Evolutionary conservation across 2,329 filamentous ascomycete genomes (phyloP).

Genomic region (Cercospora citrullina): DNA sequence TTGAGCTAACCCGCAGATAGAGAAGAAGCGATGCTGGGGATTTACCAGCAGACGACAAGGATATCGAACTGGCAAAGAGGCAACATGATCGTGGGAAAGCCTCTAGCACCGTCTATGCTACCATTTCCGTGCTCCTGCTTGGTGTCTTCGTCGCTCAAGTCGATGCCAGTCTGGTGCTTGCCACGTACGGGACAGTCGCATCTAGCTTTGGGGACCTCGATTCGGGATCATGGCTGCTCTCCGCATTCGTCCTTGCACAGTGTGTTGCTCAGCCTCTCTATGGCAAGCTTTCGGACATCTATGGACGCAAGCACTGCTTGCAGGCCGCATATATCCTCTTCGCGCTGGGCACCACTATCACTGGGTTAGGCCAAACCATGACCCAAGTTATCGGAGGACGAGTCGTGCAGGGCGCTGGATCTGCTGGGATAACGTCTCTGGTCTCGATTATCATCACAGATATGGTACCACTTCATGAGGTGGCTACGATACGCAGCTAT

Average conservation of each 20-base stretch:
- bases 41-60: constrained; percentile 29
- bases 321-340: constrained; percentile 46
- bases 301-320: constrained; percentile 46
- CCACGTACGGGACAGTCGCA: constrained; percentile 60
- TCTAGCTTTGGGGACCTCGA: constrained; percentile 48
- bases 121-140: constrained; percentile 39
- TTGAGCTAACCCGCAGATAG: constrained; percentile 12
- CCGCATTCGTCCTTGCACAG: constrained; percentile 47
- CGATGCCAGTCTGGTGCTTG: constrained; percentile 65
- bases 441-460: constrained; percentile 53
- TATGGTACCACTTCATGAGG: constrained; percentile 51
- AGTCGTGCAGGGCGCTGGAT: constrained; percentile 46
- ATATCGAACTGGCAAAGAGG: constrained; percentile 24
- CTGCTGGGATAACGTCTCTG: constrained; percentile 47
- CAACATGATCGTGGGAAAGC: constrained; percentile 2
- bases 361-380: constrained; percentile 43
- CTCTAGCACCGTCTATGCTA: constrained; percentile 28
- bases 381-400: constrained; percentile 45
- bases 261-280: constrained; percentile 47
- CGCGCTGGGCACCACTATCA: constrained; percentile 43
- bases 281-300: constrained; percentile 50
- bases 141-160: constrained; percentile 67
- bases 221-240: constrained; percentile 48
- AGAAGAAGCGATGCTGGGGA: constrained; percentile 22
- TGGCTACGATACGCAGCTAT: constrained; percentile 53